Conservation (phyloP, 768 basidiomycete species). For the Asterophora parasitica region DNA sequence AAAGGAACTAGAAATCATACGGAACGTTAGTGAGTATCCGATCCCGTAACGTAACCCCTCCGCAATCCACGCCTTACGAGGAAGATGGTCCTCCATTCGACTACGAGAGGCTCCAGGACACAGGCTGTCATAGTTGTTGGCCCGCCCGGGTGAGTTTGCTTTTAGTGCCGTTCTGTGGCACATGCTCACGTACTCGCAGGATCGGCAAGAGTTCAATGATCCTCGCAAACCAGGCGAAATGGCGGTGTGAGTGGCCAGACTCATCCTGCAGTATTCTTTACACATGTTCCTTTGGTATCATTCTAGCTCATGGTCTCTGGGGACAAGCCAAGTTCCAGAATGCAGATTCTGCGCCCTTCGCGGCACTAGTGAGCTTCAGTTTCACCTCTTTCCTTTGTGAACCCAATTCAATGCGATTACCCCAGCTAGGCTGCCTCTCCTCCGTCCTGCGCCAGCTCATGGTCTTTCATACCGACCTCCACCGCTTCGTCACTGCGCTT, state of each 20-base stretch:
- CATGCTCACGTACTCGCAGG: slow-evolving; percentile 21
- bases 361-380: slow-evolving; percentile 36
- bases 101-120: slow-evolving; percentile 42
- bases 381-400: not conserved
- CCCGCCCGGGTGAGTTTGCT: slow-evolving; percentile 48
- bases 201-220: slow-evolving; percentile 77
- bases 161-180: not conserved
- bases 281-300: not conserved
- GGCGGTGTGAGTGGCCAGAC: slow-evolving; percentile 46
- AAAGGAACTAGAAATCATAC: slow-evolving; percentile 62
- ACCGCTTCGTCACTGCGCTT: slow-evolving; percentile 57
- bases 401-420: not conserved
- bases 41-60: not conserved
- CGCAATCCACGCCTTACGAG: slow-evolving; percentile 14
- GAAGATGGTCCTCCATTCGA: slow-evolving; percentile 37
- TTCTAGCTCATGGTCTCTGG: slow-evolving; percentile 65
- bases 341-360: slow-evolving; percentile 63
- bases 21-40: slow-evolving; percentile 53
- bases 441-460: slow-evolving; percentile 70
- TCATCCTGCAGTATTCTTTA: not conserved
- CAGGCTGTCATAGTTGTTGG: slow-evolving; percentile 61
- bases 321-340: slow-evolving; percentile 72
- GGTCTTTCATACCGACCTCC: slow-evolving; percentile 66
- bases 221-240: slow-evolving; percentile 64
- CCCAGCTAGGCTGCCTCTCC: slow-evolving; percentile 61